A percentile compares a stretch with the other conserved stretches of the same genome.
Conservation (phyloP, 1,284 basidiomycete genomes). For the Tilletia setariae region DNA sequence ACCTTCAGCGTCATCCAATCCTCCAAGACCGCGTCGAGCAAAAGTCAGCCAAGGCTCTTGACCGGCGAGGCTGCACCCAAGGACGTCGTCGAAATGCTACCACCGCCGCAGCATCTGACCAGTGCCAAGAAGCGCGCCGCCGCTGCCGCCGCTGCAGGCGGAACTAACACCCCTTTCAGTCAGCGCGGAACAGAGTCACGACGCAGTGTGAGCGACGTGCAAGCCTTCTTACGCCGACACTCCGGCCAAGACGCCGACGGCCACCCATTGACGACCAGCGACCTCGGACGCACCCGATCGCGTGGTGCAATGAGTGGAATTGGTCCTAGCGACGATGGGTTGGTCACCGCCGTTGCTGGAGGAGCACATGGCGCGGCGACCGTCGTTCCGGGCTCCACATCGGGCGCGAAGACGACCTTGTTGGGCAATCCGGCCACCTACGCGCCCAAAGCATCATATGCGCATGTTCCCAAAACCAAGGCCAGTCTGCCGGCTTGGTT, state of each 20-base stretch:
- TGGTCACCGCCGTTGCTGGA: too few species aligned
- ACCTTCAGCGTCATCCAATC: conserved; percentile 51
- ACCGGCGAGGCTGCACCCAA: conserved; percentile 39
- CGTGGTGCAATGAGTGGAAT: conserved; percentile 20
- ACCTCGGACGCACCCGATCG: conserved; percentile 26
- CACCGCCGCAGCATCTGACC: conserved; percentile 25
- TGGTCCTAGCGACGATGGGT: neutral
- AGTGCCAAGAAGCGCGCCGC: conserved; percentile 20
- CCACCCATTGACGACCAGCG: conserved; percentile 17
- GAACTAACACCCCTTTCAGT: conserved; percentile 5
- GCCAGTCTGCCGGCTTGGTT: conserved; percentile 47
- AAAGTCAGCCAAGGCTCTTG: conserved; percentile 22
- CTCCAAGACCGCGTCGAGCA: conserved; percentile 31
- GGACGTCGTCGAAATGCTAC: conserved; percentile 24
- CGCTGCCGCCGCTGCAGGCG: conserved; percentile 16
- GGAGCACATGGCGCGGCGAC: neutral
- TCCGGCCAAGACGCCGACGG: conserved; percentile 23
- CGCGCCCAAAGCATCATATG: conserved; percentile 44
- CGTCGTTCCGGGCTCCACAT: conserved; percentile 27
- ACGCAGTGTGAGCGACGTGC: conserved; percentile 19
- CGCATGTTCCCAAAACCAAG: conserved; percentile 33
- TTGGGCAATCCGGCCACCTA: conserved; percentile 24
- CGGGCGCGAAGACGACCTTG: conserved; percentile 25
- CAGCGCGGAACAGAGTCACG: conserved; percentile 23
- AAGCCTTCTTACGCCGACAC: conserved; percentile 26